Evolutionary conservation across 2,329 filamentous ascomycete genomes (phyloP), one percentile per base, ranked within the genome.

Genomic region (Clarireedia hainanense): DNA sequence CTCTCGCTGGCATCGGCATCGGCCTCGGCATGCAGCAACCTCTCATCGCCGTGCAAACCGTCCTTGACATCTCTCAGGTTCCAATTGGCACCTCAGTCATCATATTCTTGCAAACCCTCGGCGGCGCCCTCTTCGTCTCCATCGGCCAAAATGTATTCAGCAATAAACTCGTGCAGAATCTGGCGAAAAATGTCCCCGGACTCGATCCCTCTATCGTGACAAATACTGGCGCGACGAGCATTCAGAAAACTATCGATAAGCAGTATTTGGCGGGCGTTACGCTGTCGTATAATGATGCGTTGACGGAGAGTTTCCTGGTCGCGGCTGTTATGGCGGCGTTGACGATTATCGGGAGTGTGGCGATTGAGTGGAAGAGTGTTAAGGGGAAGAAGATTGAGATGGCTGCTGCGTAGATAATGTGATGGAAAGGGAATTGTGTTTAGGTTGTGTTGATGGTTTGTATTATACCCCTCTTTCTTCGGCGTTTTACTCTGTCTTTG

Each of bases 11-110:
- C 42, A 70, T 81, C 3, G 80, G 80, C 37, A 73, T 80, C 9
- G 82, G 82, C 2, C 70, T 80, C 20, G 80, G 79, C 10, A 81
- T 85, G 75, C 81, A 85, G 63, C 76, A 80, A 3, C 72, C 78
- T 15, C 72, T 74, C 54, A 76, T 85, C 20, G 80, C 80, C 2
- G 74, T 79, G 4, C 80, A 83, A 63, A 76, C 79, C 0, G 75
- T 79, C 0, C 72, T 83, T 3, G 78, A 83, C 45, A 70, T 83
- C 12, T 72, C 77, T 3, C 73, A 75, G 55, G 72, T 80, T 12
- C 75, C 79, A 1, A 78, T 74, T 1, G 80, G 80, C 20, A 74
- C 80, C 27, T 75, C 80, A 4, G 74, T 78, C 60, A 75, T 75
- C 57, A 77, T 82, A 63, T 83, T 83, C 60, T 68, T 73, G 7